Evolutionary conservation across 78 protist species (phyloP).

Genomic region (Blattamonas nauphoetae): DNA sequence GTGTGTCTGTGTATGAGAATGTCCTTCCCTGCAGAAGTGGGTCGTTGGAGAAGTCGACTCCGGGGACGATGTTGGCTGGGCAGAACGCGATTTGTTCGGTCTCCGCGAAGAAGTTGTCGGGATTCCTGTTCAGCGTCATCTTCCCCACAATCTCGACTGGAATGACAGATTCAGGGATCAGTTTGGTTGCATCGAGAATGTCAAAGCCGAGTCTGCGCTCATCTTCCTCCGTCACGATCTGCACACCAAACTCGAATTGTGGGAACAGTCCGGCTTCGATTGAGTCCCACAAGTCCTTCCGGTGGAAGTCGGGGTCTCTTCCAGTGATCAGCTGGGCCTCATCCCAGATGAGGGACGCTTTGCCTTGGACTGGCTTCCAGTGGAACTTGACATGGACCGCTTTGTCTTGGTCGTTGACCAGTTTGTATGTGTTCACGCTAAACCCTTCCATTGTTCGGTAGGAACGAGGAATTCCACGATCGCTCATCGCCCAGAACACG

Average conservation of each 20-base stretch:
- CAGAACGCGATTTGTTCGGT: conserved; percentile 68
- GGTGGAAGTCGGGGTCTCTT: conserved; percentile 50
- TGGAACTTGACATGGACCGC: conserved; percentile 52
- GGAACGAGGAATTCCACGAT: conserved; percentile 54
- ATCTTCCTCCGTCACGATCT: conserved; percentile 57
- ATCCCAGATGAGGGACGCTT: conserved; percentile 33
- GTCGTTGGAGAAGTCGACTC: conserved; percentile 58
- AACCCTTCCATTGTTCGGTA: conserved; percentile 64
- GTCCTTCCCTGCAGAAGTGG: conserved; percentile 60
- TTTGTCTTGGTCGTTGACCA: conserved; percentile 46
- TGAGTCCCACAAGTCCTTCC: conserved; percentile 53
- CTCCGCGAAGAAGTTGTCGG: conserved; percentile 71
- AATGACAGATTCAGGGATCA: conserved; percentile 58
- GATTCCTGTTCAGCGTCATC: conserved; percentile 64
- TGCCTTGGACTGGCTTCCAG: conserved; percentile 47
- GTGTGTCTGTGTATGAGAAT: conserved; percentile 69
- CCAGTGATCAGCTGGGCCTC: conserved; percentile 52
- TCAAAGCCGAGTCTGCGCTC: conserved; percentile 44
- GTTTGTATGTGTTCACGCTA: conserved; percentile 50
- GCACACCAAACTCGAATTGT: conserved; percentile 48
- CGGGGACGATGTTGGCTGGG: conserved; percentile 70
- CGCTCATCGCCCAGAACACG: conserved; percentile 44
- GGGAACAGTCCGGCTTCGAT: conserved; percentile 60
- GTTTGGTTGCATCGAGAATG: conserved; percentile 66
- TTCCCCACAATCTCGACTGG: conserved; percentile 59